Base-by-base conservation (phyloP, 129 eudicot genomes). In the carrot (Daucus carota) region DNA sequence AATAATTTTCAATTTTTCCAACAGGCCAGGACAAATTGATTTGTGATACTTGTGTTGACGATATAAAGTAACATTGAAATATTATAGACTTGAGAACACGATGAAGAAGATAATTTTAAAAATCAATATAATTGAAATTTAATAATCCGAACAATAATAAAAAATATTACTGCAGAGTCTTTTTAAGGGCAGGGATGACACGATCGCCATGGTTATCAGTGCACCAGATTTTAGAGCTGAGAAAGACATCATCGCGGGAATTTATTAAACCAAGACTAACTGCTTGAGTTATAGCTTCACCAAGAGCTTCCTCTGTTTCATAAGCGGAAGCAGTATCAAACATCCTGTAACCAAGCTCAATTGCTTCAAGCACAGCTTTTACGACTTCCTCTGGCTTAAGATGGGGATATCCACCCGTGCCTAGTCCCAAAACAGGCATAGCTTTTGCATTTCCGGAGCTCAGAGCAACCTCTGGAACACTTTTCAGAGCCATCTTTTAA, bases 281-380 rank as follows among this genome's bases (percentile, higher is more conserved):
- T 50, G 59, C 59, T 20, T 50, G 59, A 18, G 26, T 5, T 5
- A 50, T 50, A 50, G 59, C 59, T 50, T 50, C 59, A 50, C 59
- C 59, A 50, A 50, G 59, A 4, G 59, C 24, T 50, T 50, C 59
- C 59, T 50, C 59, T 50, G 59, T 50, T 20, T 22, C 1, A 26
- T 54, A 54, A n/a, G 31, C 31, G 0, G 31, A n/a, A 54, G 63
- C 31, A 54, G 63, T 54, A 54, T 54, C 63, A 24, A 54, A 54
- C 63, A 54, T 54, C 63, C 31, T 54, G 29, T 54, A 54, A 54
- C 63, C 63, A 54, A 54, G 63, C 63, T n/a, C 13, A 54, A 54
- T 54, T 54, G 63, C 63, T 54, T 54, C 63, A n/a, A 8, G 63
- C 63, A 54, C 63, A 22, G 63, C 63, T 54, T 54, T n/a, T 54